phyloP scores from a whole-genome alignment of 371 early-diverging fungal genomes.

The Zychaea mexicana region DNA sequence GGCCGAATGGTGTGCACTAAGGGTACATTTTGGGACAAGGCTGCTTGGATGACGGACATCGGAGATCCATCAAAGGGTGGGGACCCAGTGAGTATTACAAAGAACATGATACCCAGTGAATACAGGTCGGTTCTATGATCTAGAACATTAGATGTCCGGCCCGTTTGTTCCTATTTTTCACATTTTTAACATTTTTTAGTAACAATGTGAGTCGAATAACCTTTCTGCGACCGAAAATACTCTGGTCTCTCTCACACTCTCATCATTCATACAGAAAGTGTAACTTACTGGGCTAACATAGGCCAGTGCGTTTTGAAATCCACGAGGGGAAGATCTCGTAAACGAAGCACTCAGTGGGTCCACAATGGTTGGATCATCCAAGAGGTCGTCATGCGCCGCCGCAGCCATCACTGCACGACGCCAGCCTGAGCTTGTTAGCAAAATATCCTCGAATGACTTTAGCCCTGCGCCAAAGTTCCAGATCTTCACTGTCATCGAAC shows the following conservation, averaged over 20 bases:
- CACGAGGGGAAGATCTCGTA: slow-evolving; percentile 6
- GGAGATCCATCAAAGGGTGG: slow-evolving; percentile 52
- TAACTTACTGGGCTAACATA: slow-evolving; percentile 42
- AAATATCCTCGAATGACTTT: slow-evolving; percentile 40
- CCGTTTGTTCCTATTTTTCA: slow-evolving; percentile 51
- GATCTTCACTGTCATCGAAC: slow-evolving; percentile 26
- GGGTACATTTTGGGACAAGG: slow-evolving; percentile 51
- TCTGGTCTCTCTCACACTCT: not conserved
- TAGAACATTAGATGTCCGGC: slow-evolving; percentile 55
- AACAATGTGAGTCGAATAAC: no score
- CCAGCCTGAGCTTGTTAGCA: slow-evolving; percentile 42
- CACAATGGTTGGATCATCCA: slow-evolving; percentile 7
- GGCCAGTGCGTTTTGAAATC: slow-evolving; percentile 33
- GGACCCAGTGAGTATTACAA: slow-evolving; percentile 48
- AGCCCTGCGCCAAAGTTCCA: slow-evolving; percentile 41
- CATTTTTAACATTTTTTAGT: not conserved
- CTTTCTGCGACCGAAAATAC: no score
- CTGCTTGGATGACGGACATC: slow-evolving; percentile 55
- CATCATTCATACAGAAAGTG: not conserved
- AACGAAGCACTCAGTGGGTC: not conserved
- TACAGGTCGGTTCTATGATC: slow-evolving; percentile 62
- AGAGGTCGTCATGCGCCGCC: slow-evolving; percentile 5
- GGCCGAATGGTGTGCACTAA: slow-evolving; percentile 45
- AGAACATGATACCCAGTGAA: slow-evolving; percentile 56
- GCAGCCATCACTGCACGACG: slow-evolving; percentile 23